These are phyloP conservation scores for Syzygium aromaticum DNA, from an alignment of 345 rosid species.

Conservation along the genomic window DNA sequence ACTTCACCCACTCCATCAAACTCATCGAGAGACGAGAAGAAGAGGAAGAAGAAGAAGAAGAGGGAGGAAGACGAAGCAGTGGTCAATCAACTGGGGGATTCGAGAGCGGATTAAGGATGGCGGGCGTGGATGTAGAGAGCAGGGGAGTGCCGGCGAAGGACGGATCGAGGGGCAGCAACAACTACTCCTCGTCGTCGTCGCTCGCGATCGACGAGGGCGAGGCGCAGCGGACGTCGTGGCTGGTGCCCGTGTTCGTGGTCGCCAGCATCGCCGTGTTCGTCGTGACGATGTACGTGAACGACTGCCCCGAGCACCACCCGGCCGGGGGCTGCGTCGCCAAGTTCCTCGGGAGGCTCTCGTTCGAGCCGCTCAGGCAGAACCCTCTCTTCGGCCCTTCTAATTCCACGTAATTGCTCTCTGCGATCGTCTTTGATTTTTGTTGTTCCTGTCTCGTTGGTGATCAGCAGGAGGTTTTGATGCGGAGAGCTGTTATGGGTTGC, in stretches of 20 bases:
- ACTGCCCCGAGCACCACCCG: conserved; percentile 52
- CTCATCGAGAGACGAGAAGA: background rate
- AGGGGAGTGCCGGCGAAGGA: background rate
- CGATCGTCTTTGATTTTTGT: background rate
- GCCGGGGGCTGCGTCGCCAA: conserved; percentile 44
- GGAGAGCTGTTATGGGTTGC: background rate
- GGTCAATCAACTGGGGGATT: background rate
- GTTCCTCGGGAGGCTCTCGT: conserved; percentile 77
- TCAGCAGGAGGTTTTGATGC: background rate
- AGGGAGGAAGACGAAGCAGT: background rate
- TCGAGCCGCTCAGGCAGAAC: conserved; percentile 65
- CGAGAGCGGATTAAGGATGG: background rate
- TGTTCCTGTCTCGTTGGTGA: background rate
- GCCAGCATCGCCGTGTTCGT: conserved; percentile 55
- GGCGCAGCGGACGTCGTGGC: conserved; percentile 75
- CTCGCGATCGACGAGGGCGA: conserved; percentile 32
- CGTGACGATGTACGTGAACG: conserved; percentile 60
- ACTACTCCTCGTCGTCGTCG: conserved; percentile 15
- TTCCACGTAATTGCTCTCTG: conserved; percentile 34
- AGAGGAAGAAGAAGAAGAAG: no score
- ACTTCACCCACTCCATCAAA: background rate
- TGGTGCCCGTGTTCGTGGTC: conserved; percentile 68
- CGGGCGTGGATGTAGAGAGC: background rate
- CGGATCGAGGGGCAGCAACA: background rate
- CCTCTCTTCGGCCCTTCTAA: conserved; percentile 91